Evolutionary conservation across 2,329 filamentous ascomycete genomes (phyloP).

Genomic region (Teratosphaeria viscida): DNA sequence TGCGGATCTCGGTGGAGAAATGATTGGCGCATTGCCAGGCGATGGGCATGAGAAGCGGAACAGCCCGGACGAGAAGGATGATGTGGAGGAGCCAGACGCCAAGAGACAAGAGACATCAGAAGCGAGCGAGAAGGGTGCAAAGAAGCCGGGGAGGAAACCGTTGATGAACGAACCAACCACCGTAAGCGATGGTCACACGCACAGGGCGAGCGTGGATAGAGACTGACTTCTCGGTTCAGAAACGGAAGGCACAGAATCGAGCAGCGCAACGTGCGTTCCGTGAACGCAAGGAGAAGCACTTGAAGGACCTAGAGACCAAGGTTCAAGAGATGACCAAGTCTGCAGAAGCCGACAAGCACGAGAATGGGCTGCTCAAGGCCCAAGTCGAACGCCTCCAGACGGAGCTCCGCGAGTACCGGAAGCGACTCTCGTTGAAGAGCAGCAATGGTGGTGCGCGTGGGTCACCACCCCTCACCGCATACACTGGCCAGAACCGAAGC

Average conservation of each 20-base stretch:
- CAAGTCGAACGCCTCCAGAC: slow-evolving; percentile 78
- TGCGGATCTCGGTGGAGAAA: slow-evolving; percentile 43
- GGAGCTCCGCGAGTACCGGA: slow-evolving; percentile 74
- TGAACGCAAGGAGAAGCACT: slow-evolving; percentile 85
- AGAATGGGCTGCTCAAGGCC: slow-evolving; percentile 74
- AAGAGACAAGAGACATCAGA: slow-evolving; percentile 77
- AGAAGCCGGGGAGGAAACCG: slow-evolving; percentile 95
- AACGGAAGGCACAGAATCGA: slow-evolving; percentile 90
- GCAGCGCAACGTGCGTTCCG: slow-evolving; percentile 88
- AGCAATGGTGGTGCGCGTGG: slow-evolving; percentile 33
- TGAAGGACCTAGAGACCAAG: slow-evolving; percentile 71
- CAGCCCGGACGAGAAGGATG: slow-evolving; percentile 11
- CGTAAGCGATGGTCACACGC: slow-evolving; percentile 47
- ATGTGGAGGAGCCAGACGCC: slow-evolving; percentile 48
- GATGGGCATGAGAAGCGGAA: slow-evolving; percentile 21
- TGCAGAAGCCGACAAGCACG: slow-evolving; percentile 70
- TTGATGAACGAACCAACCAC: slow-evolving; percentile 91
- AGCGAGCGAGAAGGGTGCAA: slow-evolving; percentile 66
- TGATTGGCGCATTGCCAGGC: slow-evolving; percentile 68
- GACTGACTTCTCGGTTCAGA: slow-evolving; percentile 42
- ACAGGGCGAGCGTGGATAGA: background rate
- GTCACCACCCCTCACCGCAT: slow-evolving; percentile 36
- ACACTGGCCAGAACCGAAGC: slow-evolving; percentile 16
- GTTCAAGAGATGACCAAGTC: slow-evolving; percentile 62
- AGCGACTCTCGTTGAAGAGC: slow-evolving; percentile 57